These are phyloP conservation scores for Begonia loranthoides DNA, from an alignment of 306 rosid species.

Conservation along the genomic window DNA sequence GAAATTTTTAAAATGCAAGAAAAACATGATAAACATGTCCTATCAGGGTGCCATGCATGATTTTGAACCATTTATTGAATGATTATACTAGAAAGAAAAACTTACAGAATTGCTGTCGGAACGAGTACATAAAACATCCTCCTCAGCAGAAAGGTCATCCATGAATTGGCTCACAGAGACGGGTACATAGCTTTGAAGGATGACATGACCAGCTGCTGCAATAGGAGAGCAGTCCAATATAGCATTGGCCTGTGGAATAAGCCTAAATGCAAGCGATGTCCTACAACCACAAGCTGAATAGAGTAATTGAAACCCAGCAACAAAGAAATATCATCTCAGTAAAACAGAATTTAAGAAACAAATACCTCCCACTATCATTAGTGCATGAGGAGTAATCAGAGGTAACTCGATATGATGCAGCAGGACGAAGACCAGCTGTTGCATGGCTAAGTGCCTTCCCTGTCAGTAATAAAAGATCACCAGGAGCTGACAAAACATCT, in stretches of 20 bases:
- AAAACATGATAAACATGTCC: no score
- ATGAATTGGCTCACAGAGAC: constrained; percentile 98
- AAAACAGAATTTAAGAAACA: constrained; percentile 6
- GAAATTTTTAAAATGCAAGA: no score
- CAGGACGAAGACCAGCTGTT: constrained; percentile 84
- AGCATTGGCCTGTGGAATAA: constrained; percentile 93
- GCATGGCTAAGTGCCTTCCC: constrained; percentile 92
- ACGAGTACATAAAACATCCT: constrained; percentile 53
- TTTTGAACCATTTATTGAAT: no score
- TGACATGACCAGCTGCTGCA: constrained; percentile 90
- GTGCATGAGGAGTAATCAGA: constrained; percentile 38
- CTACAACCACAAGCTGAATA: constrained; percentile 45
- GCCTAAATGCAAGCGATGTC: constrained; percentile 88
- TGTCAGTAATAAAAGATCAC: constrained; percentile 84
- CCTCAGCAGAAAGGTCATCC: constrained; percentile 95
- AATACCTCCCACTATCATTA: constrained; percentile 68
- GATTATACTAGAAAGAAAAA: constrained; percentile 4
- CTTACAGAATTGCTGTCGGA: constrained; percentile 56
- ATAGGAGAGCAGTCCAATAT: constrained; percentile 86
- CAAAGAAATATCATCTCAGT: constrained; percentile 7
- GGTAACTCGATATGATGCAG: constrained; percentile 69
- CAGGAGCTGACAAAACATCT: constrained; percentile 61
- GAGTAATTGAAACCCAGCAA: constrained; percentile 17
- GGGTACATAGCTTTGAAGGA: constrained; percentile 78
- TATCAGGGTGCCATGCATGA: no score